A percentile compares a stretch with the other conserved stretches of the same genome.
phyloP scores from a whole-genome alignment of 139 green algal genomes.

The Desmodesmus armatus region DNA sequence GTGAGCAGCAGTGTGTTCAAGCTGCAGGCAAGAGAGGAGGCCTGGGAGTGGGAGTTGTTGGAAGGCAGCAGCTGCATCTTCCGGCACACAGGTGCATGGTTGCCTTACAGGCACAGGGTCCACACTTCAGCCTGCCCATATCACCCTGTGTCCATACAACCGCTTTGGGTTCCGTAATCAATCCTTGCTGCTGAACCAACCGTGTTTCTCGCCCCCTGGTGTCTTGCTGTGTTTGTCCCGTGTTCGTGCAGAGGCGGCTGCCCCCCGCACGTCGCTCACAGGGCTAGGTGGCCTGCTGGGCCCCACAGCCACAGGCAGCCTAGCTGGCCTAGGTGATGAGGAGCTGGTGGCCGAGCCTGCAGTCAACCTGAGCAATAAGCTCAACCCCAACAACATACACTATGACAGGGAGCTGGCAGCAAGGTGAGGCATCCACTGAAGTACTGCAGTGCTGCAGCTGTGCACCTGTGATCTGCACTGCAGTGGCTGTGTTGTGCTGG shows the following conservation, averaged over 20 bases:
- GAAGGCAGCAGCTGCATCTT: too few relatives aligned
- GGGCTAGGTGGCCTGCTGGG: not conserved
- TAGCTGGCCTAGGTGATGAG: slow-evolving; percentile 38
- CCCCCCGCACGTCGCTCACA: slow-evolving; percentile 22
- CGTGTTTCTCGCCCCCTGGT: not conserved
- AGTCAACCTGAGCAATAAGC: slow-evolving; percentile 82
- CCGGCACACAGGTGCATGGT: too few relatives aligned
- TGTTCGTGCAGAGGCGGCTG: slow-evolving; percentile 11
- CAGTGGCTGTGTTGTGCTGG: not conserved
- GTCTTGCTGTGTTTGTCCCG: not conserved
- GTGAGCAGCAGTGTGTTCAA: too few relatives aligned
- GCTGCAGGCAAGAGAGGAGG: too few relatives aligned
- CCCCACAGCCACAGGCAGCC: not conserved
- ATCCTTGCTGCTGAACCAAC: not conserved
- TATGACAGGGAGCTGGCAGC: slow-evolving; percentile 72
- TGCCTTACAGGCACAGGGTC: too few relatives aligned
- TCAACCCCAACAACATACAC: slow-evolving; percentile 89
- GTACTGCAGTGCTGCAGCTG: not conserved
- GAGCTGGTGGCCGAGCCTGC: slow-evolving; percentile 51
- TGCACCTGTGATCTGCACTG: not conserved
- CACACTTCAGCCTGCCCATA: too few relatives aligned
- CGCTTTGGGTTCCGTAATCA: too few relatives aligned
- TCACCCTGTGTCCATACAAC: too few relatives aligned
- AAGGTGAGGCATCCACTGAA: slow-evolving; percentile 43
- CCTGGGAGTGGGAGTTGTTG: too few relatives aligned